These are phyloP conservation scores for Moniliophthora roreri DNA, from an alignment of 1,284 basidiomycete genomes.

Conservation along the genomic window DNA sequence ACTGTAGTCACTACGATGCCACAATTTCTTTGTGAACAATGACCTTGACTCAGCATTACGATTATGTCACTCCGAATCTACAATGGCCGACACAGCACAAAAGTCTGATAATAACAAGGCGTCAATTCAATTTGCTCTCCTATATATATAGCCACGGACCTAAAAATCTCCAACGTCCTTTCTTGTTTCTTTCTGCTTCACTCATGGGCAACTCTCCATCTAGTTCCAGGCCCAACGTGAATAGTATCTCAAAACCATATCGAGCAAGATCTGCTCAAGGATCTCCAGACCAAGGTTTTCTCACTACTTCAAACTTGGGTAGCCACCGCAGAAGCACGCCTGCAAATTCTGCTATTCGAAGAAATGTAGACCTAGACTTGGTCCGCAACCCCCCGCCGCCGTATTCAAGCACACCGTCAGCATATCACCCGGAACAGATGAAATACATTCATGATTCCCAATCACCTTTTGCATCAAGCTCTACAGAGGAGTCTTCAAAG, in stretches of 20 bases:
- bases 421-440: background rate
- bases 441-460: background rate
- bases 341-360: background rate
- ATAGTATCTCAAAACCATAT: background rate
- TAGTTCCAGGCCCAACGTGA: background rate
- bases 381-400: background rate
- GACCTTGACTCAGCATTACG: too few relatives aligned
- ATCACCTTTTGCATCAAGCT: background rate
- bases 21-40: too few relatives aligned
- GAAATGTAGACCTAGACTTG: background rate
- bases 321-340: constrained; percentile 2
- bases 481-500: background rate
- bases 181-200: background rate
- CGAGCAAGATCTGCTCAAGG: background rate
- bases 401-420: constrained; percentile 2
- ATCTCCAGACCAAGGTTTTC: background rate
- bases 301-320: background rate
- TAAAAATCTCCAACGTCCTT: too few relatives aligned
- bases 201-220: constrained; percentile 4
- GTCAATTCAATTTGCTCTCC: too few relatives aligned
- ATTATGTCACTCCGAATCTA: too few relatives aligned
- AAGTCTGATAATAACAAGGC: too few relatives aligned
- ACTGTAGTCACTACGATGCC: too few relatives aligned
- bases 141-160: too few relatives aligned
- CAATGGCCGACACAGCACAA: too few relatives aligned